Base-by-base conservation (phyloP, 2,329 filamentous ascomycete genomes). In the Apiospora aurea region DNA sequence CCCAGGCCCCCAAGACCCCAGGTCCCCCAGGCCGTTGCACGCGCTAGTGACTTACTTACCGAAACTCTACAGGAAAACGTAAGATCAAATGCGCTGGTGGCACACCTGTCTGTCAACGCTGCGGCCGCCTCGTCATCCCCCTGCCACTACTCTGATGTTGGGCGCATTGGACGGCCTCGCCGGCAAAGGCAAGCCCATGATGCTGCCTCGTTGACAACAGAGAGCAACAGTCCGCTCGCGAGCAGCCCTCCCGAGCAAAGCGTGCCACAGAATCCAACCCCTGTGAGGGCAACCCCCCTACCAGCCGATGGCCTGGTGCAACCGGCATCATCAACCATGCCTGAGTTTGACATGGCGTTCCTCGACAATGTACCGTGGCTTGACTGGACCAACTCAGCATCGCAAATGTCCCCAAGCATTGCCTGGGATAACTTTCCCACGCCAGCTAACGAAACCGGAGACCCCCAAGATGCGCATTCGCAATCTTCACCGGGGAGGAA, bases 1-100 rank as follows among this genome's bases (percentile, higher is more conserved):
- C 51, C 53, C 29, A 38, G 53, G 53, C 10, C 18, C 34, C 18
- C 29, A 41, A 29, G 14, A 5, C 18, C 26, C 26, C 26, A 29
- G 26, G 26, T 29, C 26, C 26, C 26, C 26, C 26, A 29, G 26
- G 16, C 24, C 14, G 16, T 61, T 41, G 29, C 8, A 64, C 57
- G 57, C 57, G 57, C 57, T 41, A 64, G 34, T 38, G 8, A 43
- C 41, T 64, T 51, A n/a, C 57, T 64, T 38, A 41, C 57, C 57
- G 57, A 41, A 64, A 64, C 57, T 64, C 57, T 64, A 64, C 57
- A 64, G 57, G 57, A 41, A 64, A 64, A 64, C 57, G 57, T 34
- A 64, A 64, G 57, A 41, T 64, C 57, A 64, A 64, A 10, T 64
- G 57, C n/a, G 57, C 57, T 38, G 34, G 53, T 26, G 53, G 57